Conservation (phyloP, 768 basidiomycete genomes). For the Rhizopogon vinicolor region DNA sequence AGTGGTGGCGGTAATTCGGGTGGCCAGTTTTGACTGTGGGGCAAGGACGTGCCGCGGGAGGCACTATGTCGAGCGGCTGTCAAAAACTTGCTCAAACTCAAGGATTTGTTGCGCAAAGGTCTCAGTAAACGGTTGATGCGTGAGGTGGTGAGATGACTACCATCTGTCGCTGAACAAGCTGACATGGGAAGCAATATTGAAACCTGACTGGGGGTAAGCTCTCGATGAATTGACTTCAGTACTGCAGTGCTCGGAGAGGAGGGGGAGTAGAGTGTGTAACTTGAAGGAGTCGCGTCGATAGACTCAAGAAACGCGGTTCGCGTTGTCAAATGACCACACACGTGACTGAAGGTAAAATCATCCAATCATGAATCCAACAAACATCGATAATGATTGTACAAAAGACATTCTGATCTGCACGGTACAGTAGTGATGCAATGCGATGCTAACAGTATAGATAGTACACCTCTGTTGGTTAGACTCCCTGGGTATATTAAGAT, state of each 20-base stretch:
- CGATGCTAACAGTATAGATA: conserved; percentile 2
- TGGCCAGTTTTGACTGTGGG: conserved; percentile 12
- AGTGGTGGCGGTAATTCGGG: conserved; percentile 29
- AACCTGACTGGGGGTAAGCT: not conserved
- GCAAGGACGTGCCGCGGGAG: not conserved
- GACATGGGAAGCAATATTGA: not conserved
- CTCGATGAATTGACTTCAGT: not conserved
- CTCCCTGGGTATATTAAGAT: not conserved
- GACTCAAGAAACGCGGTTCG: not conserved
- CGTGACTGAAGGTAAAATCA: not conserved
- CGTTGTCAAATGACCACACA: not conserved
- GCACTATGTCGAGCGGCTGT: conserved; percentile 6
- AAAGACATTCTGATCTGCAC: not conserved
- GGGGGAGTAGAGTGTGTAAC: not conserved
- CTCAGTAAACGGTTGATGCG: conserved; percentile 42
- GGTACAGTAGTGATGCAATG: not conserved
- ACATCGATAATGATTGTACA: not conserved
- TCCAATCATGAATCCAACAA: not conserved
- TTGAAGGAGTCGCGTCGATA: too few species aligned
- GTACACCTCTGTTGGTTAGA: not conserved
- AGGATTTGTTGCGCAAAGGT: conserved; percentile 45
- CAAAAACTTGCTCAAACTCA: conserved; percentile 17
- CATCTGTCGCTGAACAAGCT: conserved; percentile 2
- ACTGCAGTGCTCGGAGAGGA: not conserved
- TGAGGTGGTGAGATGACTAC: conserved; percentile 31